These are phyloP conservation scores for Fusarium pseudograminearum DNA, from an alignment of 2,329 filamentous ascomycete species.

Conservation along the genomic window DNA sequence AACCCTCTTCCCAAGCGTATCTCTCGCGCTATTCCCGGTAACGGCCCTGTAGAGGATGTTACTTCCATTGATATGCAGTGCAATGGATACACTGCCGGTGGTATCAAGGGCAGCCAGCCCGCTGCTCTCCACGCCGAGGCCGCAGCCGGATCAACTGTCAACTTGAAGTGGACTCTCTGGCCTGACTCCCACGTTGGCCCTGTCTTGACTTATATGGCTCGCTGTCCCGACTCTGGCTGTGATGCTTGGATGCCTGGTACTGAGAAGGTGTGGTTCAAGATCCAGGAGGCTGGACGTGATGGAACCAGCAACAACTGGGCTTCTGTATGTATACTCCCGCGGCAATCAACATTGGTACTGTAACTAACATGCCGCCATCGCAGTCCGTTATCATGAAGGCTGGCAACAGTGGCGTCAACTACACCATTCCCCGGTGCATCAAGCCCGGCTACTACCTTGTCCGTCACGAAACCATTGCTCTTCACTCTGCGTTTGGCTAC, in stretches of 20 bases:
- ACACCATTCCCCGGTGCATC: constrained; percentile 67
- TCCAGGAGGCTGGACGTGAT: constrained; percentile 62
- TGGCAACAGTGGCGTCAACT: constrained; percentile 58
- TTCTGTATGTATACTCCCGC: constrained; percentile 46
- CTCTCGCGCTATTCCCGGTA: constrained; percentile 68
- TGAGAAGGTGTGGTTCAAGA: constrained; percentile 67
- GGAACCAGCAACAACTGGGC: constrained; percentile 65
- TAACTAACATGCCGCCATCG: neutral
- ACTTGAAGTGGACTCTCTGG: constrained; percentile 67
- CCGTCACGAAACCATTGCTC: constrained; percentile 68
- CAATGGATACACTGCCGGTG: constrained; percentile 63
- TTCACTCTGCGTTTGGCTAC: constrained; percentile 62
- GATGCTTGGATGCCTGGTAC: constrained; percentile 61
- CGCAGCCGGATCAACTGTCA: constrained; percentile 65
- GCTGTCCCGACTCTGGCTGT: constrained; percentile 65
- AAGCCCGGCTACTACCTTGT: constrained; percentile 68
- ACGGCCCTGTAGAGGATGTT: constrained; percentile 68
- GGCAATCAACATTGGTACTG: fast-evolving
- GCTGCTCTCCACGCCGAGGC: constrained; percentile 66
- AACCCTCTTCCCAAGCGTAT: constrained; percentile 62
- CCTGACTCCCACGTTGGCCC: constrained; percentile 65
- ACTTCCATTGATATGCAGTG: constrained; percentile 67
- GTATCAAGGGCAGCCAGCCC: constrained; percentile 61
- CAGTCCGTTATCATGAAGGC: constrained; percentile 60
- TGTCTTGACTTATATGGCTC: constrained; percentile 70